Conservation (phyloP, 257 asterid species). For the Solanum pinnatisectum region DNA sequence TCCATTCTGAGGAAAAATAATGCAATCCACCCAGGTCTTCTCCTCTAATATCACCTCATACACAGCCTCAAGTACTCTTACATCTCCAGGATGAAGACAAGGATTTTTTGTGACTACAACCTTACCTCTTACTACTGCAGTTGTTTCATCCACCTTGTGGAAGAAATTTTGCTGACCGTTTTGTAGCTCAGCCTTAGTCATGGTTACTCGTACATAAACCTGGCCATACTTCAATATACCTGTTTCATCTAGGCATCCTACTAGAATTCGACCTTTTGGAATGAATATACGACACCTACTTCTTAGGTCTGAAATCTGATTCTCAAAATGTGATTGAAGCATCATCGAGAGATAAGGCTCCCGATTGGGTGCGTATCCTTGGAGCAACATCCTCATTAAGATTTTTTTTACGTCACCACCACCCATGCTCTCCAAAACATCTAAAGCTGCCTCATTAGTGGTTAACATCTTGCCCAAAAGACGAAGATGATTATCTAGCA, state of each 20-base stretch:
- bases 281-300: constrained; percentile 70
- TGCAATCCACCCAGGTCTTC: constrained; percentile 58
- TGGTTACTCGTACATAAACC: constrained; percentile 58
- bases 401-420: constrained; percentile 51
- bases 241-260: constrained; percentile 78
- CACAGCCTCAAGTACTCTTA: constrained; percentile 88
- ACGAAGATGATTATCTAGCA: constrained; percentile 60
- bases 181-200: constrained; percentile 49
- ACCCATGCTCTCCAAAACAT: constrained; percentile 64
- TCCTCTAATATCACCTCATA: constrained; percentile 41
- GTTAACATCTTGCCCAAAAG: constrained; percentile 49
- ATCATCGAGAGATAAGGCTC: constrained; percentile 77
- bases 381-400: constrained; percentile 51
- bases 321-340: constrained; percentile 66
- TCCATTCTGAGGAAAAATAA: constrained; percentile 87
- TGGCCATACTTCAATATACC: constrained; percentile 76
- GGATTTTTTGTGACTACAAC: constrained; percentile 91
- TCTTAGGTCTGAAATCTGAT: constrained; percentile 66
- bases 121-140: constrained; percentile 56
- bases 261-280: constrained; percentile 74
- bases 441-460: constrained; percentile 44
- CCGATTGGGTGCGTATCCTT: constrained; percentile 49
- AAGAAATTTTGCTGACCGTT: constrained; percentile 32
- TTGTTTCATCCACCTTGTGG: constrained; percentile 46
- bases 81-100: constrained; percentile 95